Percentiles rank a stretch among this genome's conserved stretches.
phyloP scores from a whole-genome alignment of 2,329 filamentous ascomycete species.

The Alternaria sp. region DNA sequence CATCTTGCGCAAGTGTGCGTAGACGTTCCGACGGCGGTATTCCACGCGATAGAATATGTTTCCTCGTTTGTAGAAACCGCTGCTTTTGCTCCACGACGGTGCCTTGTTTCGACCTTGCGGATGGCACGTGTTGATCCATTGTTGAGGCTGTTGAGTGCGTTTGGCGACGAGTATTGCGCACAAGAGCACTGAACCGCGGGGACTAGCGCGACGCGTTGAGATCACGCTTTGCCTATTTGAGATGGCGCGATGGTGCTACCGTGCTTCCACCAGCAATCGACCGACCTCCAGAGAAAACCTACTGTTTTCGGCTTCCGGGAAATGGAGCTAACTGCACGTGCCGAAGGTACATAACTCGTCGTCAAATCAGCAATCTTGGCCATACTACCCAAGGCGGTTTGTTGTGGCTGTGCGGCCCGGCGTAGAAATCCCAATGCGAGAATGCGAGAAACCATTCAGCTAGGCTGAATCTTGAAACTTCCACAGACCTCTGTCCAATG shows the following conservation, averaged over 20 bases:
- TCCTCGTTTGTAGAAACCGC: slow-evolving; percentile 69
- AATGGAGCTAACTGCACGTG: not conserved
- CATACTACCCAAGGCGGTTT: not conserved
- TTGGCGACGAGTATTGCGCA: not conserved
- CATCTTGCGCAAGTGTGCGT: slow-evolving; percentile 59
- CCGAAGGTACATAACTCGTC: not conserved
- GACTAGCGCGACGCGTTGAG: slow-evolving; percentile 11
- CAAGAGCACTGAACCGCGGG: slow-evolving; percentile 5
- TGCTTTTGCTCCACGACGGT: slow-evolving; percentile 69
- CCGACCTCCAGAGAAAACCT: not conserved
- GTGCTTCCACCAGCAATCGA: not conserved
- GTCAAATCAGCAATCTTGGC: not conserved
- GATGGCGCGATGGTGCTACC: not conserved
- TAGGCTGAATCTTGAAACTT: slow-evolving; percentile 8
- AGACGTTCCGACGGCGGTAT: slow-evolving; percentile 65
- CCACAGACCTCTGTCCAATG: not conserved
- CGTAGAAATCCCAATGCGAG: slow-evolving; percentile 22
- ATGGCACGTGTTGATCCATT: slow-evolving; percentile 14
- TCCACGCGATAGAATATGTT: slow-evolving; percentile 68
- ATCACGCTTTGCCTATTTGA: not conserved
- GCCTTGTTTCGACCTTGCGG: slow-evolving; percentile 32
- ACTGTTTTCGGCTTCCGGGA: not conserved
- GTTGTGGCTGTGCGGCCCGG: slow-evolving; percentile 16
- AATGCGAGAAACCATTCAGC: slow-evolving; percentile 22
- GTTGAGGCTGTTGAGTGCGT: not conserved